Base-by-base conservation (phyloP, 2,329 filamentous ascomycete species). In the Zopfia rhizophila region DNA sequence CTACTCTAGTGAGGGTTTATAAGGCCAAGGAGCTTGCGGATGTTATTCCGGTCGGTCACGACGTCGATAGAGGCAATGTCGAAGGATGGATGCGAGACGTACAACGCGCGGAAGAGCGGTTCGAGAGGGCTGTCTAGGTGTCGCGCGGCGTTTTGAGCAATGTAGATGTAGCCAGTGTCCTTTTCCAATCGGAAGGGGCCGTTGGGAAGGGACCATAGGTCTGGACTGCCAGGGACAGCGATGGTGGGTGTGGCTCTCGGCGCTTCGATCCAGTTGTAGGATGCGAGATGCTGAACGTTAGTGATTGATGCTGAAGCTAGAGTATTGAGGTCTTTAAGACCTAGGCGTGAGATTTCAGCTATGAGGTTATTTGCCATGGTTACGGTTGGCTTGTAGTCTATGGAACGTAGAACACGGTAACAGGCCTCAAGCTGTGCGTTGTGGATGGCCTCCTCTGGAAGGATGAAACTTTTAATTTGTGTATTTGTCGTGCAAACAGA, bases 211-310 rank as follows among this genome's bases (percentile, higher is more conserved):
- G 58, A 61, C 75, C 74, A 79, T 14, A 67, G 62, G n/a, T 69
- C 38, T 41, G 72, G 72, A 29, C 49, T 53, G 36, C 49, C 46
- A 31, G 53, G 53, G 38, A 55, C 45, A 36, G 45, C 48, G 33
- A 52, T 46, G 11, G 40, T 54, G 31, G 48, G 80, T 16, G 73
- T 77, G 5, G 76, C 73, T 5, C 46, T 58, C 0, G 63, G 41
- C 17, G 65, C 61, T 38, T 76, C 70, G 38, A 79, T 66, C 78
- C 77, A 81, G 56, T 76, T 81, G 60, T 82, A 82, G 2, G 79
- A 82, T 2, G 78, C 66, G 8, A 80, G 48, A 33, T 72, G 65
- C 39, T 71, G 61, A 7, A 74, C 67, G 21, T 73, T 55, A 3
- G 66, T 70, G 46, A 78, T 77, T 24, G 49, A 50, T 31, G 38